Evolutionary conservation across 164 flowering plant genomes (phyloP).

Genomic region (Brasenia schreberi): DNA sequence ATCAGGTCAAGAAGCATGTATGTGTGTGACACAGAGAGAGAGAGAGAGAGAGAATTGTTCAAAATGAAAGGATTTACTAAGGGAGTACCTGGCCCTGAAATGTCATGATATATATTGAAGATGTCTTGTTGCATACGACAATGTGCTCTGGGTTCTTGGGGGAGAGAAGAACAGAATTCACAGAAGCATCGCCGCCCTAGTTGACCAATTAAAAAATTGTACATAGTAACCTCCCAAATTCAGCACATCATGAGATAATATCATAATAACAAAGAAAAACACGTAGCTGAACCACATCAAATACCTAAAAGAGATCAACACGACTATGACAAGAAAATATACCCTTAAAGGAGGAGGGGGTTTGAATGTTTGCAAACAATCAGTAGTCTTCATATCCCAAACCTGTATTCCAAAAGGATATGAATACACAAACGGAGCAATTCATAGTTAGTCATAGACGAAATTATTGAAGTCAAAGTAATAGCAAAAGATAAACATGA

Average conservation of each 20-base stretch:
- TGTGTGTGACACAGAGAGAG: background rate
- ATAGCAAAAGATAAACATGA: background rate
- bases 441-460: too few relatives aligned
- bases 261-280: background rate
- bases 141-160: conserved; percentile 87
- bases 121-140: conserved; percentile 93
- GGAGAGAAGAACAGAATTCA: conserved; percentile 84
- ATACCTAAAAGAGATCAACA: background rate
- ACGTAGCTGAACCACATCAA: background rate
- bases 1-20: too few relatives aligned
- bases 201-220: conserved; percentile 5
- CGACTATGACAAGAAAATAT: conserved; percentile 3
- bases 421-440: too few relatives aligned
- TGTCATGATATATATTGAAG: conserved; percentile 89
- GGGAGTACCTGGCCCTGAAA: conserved; percentile 89
- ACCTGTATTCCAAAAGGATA: conserved; percentile 35
- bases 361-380: conserved; percentile 90
- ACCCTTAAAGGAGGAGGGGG: conserved; percentile 98
- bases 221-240: too few relatives aligned
- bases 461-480: background rate
- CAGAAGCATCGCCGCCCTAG: conserved; percentile 98
- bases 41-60: background rate
- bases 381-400: conserved; percentile 89
- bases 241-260: too few relatives aligned
- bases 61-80: background rate